These are phyloP conservation scores for Rosa rugosa DNA, from an alignment of 306 rosid species.

Conservation along the genomic window DNA sequence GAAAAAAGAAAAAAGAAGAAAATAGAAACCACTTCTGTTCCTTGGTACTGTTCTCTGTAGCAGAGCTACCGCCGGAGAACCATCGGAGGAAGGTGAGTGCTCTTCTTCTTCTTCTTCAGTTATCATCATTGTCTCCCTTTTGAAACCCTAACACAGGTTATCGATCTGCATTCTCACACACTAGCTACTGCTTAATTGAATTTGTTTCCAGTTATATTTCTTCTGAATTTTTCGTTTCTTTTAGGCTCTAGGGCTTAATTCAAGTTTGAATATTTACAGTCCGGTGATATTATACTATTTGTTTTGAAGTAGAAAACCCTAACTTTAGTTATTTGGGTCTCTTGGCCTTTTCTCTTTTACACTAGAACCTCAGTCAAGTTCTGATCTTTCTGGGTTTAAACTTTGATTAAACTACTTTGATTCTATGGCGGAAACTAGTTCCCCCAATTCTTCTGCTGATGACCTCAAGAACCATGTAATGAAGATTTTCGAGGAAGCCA, in stretches of 20 bases:
- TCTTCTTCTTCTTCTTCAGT: neutral
- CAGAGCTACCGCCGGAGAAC: neutral
- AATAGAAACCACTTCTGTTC: too few relatives aligned
- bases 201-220: neutral
- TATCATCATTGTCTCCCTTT: too few relatives aligned
- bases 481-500: neutral
- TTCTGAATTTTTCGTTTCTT: neutral
- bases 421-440: neutral
- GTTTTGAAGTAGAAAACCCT: too few relatives aligned
- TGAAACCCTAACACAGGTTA: neutral
- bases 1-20: too few relatives aligned
- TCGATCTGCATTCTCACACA: too few relatives aligned
- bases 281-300: too few relatives aligned
- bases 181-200: neutral
- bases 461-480: neutral
- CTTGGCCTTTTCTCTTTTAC: too few relatives aligned
- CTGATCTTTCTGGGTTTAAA: neutral
- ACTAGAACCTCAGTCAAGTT: too few relatives aligned
- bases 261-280: neutral
- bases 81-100: neutral
- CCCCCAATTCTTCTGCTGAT: neutral
- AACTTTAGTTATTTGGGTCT: too few relatives aligned
- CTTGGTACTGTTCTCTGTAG: too few relatives aligned
- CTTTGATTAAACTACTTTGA: neutral
- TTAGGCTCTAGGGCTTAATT: too few relatives aligned